These are phyloP conservation scores for Luzula sylvatica DNA, from an alignment of 176 grass and related monocot species.

Conservation along the genomic window DNA sequence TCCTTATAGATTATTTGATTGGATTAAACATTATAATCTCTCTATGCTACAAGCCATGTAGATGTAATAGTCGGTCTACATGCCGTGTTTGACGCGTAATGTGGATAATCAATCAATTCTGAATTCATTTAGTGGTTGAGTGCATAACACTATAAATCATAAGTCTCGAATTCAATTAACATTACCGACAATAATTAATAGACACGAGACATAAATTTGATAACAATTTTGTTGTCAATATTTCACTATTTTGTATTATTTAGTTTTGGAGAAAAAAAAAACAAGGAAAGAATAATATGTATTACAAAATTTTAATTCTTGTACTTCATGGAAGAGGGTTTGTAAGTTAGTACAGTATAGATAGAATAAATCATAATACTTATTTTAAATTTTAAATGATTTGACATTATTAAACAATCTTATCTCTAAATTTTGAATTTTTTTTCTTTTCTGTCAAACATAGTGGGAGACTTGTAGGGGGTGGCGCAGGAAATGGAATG, in stretches of 20 bases:
- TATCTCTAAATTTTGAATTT: background rate
- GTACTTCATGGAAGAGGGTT: background rate
- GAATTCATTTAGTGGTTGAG: too few species aligned
- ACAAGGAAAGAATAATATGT: too few species aligned
- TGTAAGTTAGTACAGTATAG: background rate
- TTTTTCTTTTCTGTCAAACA: slow-evolving; percentile 5
- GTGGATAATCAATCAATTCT: background rate
- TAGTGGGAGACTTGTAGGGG: background rate
- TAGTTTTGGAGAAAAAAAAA: too few species aligned
- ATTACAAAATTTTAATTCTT: background rate
- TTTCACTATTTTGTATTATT: too few species aligned
- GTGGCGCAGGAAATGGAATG: slow-evolving; percentile 8
- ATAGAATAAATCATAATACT: too few species aligned
- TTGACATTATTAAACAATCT: too few species aligned
- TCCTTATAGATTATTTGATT: slow-evolving; percentile 7
- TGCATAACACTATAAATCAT: too few species aligned
- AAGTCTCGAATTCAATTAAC: too few species aligned
- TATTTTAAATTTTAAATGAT: too few species aligned
- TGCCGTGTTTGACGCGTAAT: slow-evolving; percentile 1
- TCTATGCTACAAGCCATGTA: background rate
- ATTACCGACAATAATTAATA: too few species aligned
- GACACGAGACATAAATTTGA: too few species aligned
- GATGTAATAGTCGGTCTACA: slow-evolving; percentile 6
- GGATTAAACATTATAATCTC: slow-evolving; percentile 6
- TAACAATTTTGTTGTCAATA: too few species aligned